These are phyloP conservation scores for Guyanaporus albipodus DNA, from an alignment of 768 basidiomycete genomes.

Conservation along the genomic window DNA sequence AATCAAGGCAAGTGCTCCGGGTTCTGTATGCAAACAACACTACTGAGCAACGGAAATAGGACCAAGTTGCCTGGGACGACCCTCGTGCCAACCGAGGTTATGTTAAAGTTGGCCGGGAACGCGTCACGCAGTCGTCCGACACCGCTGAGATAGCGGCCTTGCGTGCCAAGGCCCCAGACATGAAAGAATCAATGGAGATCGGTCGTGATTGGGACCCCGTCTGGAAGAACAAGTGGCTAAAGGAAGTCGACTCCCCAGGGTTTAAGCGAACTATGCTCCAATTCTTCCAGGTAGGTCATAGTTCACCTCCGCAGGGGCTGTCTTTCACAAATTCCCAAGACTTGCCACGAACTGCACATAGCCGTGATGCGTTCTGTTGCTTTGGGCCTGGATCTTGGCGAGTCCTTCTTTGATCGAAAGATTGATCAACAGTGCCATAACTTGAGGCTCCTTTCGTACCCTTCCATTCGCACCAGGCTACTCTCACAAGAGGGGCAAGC, in stretches of 20 bases:
- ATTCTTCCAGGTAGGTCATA: slow-evolving; percentile 59
- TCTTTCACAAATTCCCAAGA: slow-evolving; percentile 37
- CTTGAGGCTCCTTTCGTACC: slow-evolving; percentile 76
- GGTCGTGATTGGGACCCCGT: slow-evolving; percentile 76
- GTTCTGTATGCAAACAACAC: not conserved
- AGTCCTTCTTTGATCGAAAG: slow-evolving; percentile 71
- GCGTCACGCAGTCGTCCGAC: slow-evolving; percentile 70
- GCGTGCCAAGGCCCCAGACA: slow-evolving; percentile 74
- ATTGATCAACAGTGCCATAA: slow-evolving; percentile 79
- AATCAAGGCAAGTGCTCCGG: slow-evolving; percentile 44
- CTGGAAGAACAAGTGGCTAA: slow-evolving; percentile 82
- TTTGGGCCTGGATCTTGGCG: slow-evolving; percentile 68
- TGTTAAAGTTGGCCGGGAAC: slow-evolving; percentile 76
- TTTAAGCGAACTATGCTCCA: slow-evolving; percentile 72
- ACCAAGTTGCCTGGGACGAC: slow-evolving; percentile 74
- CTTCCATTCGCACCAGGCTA: slow-evolving; percentile 59
- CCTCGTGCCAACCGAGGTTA: slow-evolving; percentile 85
- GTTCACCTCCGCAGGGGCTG: not conserved
- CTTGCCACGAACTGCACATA: slow-evolving; percentile 71
- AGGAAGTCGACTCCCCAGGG: slow-evolving; percentile 52
- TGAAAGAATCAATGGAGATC: slow-evolving; percentile 86
- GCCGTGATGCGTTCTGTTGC: slow-evolving; percentile 85
- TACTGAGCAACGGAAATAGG: slow-evolving; percentile 33
- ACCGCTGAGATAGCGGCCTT: slow-evolving; percentile 68
- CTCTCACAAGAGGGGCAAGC: slow-evolving; percentile 65